These are phyloP conservation scores for Agrocybe pediades DNA, from an alignment of 768 basidiomycete genomes.

Conservation along the genomic window DNA sequence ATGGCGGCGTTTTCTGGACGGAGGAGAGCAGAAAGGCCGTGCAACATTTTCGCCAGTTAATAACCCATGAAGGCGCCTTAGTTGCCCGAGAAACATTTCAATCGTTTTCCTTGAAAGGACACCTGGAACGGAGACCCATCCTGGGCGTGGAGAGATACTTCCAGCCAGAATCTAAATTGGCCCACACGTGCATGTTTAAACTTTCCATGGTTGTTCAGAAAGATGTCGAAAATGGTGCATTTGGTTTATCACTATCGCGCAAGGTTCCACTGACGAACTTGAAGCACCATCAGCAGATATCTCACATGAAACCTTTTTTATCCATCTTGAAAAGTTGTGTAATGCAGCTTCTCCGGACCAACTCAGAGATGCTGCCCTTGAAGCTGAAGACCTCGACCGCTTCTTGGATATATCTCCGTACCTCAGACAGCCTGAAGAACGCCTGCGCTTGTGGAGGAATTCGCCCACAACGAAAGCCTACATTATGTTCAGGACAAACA, in stretches of 20 bases:
- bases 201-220: background rate
- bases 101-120: background rate
- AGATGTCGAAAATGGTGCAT: background rate
- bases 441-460: background rate
- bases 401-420: background rate
- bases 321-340: background rate
- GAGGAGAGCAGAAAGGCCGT: background rate
- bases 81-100: background rate
- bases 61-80: background rate
- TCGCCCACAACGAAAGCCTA: background rate
- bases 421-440: background rate
- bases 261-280: background rate
- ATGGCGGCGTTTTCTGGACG: background rate
- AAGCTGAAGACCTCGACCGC: conserved; percentile 1
- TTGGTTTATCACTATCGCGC: background rate
- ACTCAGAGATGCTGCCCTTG: background rate
- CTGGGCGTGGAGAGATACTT: background rate
- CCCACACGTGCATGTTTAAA: conserved; percentile 8
- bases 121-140: background rate
- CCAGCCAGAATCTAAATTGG: background rate
- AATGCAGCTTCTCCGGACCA: background rate
- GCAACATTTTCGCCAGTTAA: background rate
- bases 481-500: background rate
- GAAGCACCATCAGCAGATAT: background rate
- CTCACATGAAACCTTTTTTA: conserved; percentile 4